A percentile compares a stretch with the other conserved stretches of the same genome.
phyloP scores from a whole-genome alignment of 257 asterid species.

The Mitragyna speciosa region DNA sequence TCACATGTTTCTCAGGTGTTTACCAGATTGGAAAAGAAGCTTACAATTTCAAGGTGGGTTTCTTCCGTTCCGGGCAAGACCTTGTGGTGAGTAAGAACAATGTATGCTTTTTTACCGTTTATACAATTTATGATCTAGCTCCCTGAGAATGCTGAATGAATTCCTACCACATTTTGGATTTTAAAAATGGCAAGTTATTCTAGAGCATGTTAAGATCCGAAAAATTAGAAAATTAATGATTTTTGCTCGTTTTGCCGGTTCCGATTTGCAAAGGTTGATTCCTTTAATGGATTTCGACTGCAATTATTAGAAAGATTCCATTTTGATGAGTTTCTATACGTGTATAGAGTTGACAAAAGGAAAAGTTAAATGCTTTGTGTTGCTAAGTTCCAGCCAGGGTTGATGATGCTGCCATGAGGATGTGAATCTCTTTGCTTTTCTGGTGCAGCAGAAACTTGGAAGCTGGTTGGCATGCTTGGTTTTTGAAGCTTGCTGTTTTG shows the following conservation, averaged over 20 bases:
- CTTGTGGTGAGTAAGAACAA: neutral
- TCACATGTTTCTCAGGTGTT: slow-evolving; percentile 5
- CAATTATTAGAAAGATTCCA: neutral
- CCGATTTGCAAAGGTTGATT: neutral
- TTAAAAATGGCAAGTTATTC: neutral
- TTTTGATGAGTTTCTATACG: no score
- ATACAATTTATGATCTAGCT: neutral
- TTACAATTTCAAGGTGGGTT: neutral
- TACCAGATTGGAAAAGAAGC: neutral
- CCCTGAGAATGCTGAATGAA: neutral
- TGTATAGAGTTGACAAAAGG: no score
- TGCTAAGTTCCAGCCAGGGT: neutral
- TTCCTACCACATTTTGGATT: neutral
- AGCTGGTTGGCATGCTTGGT: slow-evolving; percentile 16
- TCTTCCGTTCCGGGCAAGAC: neutral
- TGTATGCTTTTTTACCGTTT: neutral
- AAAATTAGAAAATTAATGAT: neutral
- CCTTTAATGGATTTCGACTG: slow-evolving; percentile 5
- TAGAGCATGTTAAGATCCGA: slow-evolving; percentile 6
- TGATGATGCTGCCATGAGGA: neutral
- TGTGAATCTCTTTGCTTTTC: neutral
- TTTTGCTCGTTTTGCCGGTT: neutral
- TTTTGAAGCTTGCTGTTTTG: slow-evolving; percentile 1
- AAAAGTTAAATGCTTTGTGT: no score
- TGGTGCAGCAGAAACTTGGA: slow-evolving; percentile 5